These are phyloP conservation scores for Euphorbia pulcherrima DNA, from an alignment of 345 rosid genomes.

Conservation along the genomic window DNA sequence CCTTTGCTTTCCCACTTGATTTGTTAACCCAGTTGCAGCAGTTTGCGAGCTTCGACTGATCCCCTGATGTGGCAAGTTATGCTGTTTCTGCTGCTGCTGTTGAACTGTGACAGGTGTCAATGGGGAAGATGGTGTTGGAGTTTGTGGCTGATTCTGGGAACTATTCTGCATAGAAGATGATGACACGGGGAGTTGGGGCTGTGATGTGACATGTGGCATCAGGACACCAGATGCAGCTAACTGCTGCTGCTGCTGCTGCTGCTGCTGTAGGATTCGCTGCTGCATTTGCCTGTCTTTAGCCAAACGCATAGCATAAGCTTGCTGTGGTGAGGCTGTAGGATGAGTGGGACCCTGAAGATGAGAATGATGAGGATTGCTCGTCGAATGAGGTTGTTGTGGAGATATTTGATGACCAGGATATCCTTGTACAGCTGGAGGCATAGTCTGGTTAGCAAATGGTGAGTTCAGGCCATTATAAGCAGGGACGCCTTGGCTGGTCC, in stretches of 20 bases:
- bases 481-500: constrained; percentile 57
- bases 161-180: constrained; percentile 63
- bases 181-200: constrained; percentile 64
- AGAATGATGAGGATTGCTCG: constrained; percentile 56
- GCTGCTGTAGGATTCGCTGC: constrained; percentile 68
- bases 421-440: too few relatives aligned
- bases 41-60: constrained; percentile 53
- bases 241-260: constrained; percentile 63
- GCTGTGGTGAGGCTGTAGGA: constrained; percentile 56
- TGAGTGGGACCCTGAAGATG: constrained; percentile 67
- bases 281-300: constrained; percentile 76
- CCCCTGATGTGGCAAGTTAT: constrained; percentile 57
- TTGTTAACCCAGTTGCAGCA: constrained; percentile 49
- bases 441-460: too few relatives aligned
- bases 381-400: constrained; percentile 58
- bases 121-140: constrained; percentile 54
- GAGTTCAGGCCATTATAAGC: constrained; percentile 66
- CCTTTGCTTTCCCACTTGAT: constrained; percentile 86
- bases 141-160: constrained; percentile 62
- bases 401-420: constrained; percentile 61
- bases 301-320: constrained; percentile 55
- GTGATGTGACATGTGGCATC: constrained; percentile 62
- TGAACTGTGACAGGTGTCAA: constrained; percentile 50
- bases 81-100: constrained; percentile 50
- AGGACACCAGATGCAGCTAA: constrained; percentile 51